A percentile compares a stretch with the other conserved stretches of the same genome.
These are phyloP conservation scores for Aaosphaeria pasadenensis DNA, from an alignment of 2,329 filamentous ascomycete genomes.

Conservation along the genomic window DNA sequence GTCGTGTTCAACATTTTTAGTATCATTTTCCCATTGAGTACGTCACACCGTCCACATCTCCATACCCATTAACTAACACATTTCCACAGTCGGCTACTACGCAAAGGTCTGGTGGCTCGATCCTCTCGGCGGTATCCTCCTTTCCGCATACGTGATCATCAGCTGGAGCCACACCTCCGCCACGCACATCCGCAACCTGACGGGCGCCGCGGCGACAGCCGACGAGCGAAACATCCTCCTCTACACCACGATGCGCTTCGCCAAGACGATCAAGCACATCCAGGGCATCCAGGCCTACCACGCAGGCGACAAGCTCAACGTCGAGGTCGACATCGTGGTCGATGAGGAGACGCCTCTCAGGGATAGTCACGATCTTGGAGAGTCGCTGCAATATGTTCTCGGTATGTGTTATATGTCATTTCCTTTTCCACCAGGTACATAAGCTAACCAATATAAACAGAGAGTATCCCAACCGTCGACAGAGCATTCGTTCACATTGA, in stretches of 20 bases:
- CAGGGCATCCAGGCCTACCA: constrained; percentile 84
- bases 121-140: constrained; percentile 70
- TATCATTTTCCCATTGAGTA: constrained; percentile 77
- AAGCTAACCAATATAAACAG: constrained; percentile 7
- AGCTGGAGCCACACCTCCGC: constrained; percentile 74
- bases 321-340: constrained; percentile 79
- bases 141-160: constrained; percentile 76
- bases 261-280: constrained; percentile 80
- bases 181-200: constrained; percentile 77
- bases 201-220: constrained; percentile 72
- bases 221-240: constrained; percentile 82
- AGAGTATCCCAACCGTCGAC: constrained; percentile 75
- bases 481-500: constrained; percentile 53
- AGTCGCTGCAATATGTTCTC: constrained; percentile 78
- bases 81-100: constrained; percentile 63
- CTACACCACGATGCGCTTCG: constrained; percentile 92
- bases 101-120: constrained; percentile 81
- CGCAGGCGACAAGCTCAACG: constrained; percentile 79
- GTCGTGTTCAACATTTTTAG: constrained; percentile 90
- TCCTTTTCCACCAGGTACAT: background rate
- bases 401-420: constrained; percentile 36
- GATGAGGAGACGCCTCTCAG: constrained; percentile 72
- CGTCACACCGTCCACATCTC: constrained; percentile 14
- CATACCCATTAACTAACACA: constrained; percentile 1
- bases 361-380: constrained; percentile 77